phyloP scores from a whole-genome alignment of 257 asterid genomes.

The Solanum chiquidenum region DNA sequence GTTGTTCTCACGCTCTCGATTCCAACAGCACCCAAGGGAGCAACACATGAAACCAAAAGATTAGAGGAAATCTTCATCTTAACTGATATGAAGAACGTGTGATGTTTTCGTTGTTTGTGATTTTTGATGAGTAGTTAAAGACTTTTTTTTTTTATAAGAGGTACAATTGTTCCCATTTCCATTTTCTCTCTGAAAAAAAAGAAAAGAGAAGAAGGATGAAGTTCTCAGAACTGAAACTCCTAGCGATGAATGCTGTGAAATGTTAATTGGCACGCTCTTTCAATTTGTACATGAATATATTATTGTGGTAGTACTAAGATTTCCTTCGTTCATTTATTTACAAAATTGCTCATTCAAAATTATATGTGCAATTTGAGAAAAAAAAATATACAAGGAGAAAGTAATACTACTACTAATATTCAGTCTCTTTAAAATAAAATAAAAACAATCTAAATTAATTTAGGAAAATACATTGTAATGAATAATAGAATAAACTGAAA shows the following conservation, averaged over 20 bases:
- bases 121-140: too few species aligned
- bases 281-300: too few species aligned
- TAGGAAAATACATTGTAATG: background rate
- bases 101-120: too few species aligned
- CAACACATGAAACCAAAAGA: background rate
- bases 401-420: too few species aligned
- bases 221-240: background rate
- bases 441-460: background rate
- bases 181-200: background rate
- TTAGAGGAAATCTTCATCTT: background rate
- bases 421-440: background rate
- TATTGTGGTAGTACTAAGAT: background rate
- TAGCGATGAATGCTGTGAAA: background rate
- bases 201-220: background rate
- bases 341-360: background rate
- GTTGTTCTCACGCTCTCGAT: background rate
- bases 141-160: too few species aligned
- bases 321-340: background rate
- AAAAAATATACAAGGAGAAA: background rate
- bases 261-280: background rate
- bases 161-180: background rate
- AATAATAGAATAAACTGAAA: too few species aligned
- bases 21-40: background rate
- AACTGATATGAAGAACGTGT: too few species aligned
- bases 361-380: background rate